Base-by-base conservation (phyloP, 1,284 basidiomycete species). In the Pholiota adiposa region DNA sequence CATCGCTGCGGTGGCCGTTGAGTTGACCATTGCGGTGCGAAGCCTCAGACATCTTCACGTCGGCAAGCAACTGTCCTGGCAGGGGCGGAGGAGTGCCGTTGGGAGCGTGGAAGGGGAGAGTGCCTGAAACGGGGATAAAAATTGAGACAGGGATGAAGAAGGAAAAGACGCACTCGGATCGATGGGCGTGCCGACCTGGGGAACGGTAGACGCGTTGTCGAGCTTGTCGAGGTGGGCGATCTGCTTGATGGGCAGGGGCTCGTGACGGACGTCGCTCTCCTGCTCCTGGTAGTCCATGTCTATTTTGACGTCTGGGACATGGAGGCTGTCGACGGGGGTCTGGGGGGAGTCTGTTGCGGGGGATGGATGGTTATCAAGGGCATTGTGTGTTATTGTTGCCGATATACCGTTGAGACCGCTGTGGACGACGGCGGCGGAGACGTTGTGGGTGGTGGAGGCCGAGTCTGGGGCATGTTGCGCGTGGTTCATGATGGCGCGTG, bases 201-300 rank as follows among this genome's bases (percentile, higher is more conserved):
- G 76, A 58, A 77, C 75, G 33, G 75, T 73, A 44, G 85, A 83
- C 73, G 67, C 67, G 66, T 71, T 62, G 54, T 75, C 70, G 34
- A 63, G 53, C 53, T 67, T 71, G 58, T 72, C 72, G 27, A 71
- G 57, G 41, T 65, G 52, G 51, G 73, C 73, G 62, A 75, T 65
- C 43, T 64, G 59, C 62, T 77, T 83, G 64, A 85, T 70, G 51
- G 79, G 74, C 51, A 83, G 70, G 43, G 83, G 84, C 66, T 87
- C 85, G 69, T 83, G 79, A 54, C 83, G 83, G 64, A 78, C 85
- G 78, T 88, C 85, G 66, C 83, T 85, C 76, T 89, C 88, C 64
- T 82, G 81, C 65, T 86, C 81, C 61, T 78, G 76, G 67, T 77
- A 78, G 75, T 86, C 83, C 63, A 83, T 79, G 73, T 86, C 80